Conservation (phyloP, 2,329 filamentous ascomycete genomes). For the Colletotrichum shisoi region DNA sequence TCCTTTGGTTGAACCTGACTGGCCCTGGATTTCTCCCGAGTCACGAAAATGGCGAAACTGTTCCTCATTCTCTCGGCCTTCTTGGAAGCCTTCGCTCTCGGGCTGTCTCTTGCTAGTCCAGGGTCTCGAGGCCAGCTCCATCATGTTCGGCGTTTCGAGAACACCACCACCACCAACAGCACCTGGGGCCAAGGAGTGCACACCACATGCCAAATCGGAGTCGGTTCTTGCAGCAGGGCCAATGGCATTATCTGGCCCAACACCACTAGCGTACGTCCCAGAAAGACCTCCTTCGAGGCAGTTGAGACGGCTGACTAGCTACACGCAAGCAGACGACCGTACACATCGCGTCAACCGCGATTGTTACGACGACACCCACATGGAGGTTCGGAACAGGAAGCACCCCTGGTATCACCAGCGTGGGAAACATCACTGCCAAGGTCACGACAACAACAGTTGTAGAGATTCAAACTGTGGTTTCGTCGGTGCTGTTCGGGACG, state of each 20-base stretch:
- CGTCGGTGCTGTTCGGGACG: background rate
- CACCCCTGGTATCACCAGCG: background rate
- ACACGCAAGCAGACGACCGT: background rate
- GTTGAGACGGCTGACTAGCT: background rate
- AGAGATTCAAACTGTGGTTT: background rate
- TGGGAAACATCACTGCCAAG: background rate
- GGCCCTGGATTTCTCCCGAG: too few relatives aligned
- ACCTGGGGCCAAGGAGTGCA: background rate
- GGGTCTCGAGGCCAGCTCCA: too few relatives aligned
- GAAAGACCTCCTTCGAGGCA: too few relatives aligned
- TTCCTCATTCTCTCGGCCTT: background rate
- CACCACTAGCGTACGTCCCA: background rate
- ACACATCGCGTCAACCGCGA: background rate
- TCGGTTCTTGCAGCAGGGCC: background rate
- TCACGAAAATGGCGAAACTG: background rate
- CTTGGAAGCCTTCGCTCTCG: background rate
- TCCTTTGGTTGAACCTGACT: too few relatives aligned
- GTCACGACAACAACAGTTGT: background rate
- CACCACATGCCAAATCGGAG: background rate
- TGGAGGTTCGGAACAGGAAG: background rate
- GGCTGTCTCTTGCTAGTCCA: background rate
- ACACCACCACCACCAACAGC: background rate
- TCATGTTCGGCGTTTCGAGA: background rate
- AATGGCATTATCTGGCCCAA: background rate
- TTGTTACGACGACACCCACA: background rate